phyloP scores from a whole-genome alignment of 768 basidiomycete species.

The Chalciporus sphaerocephalus region DNA sequence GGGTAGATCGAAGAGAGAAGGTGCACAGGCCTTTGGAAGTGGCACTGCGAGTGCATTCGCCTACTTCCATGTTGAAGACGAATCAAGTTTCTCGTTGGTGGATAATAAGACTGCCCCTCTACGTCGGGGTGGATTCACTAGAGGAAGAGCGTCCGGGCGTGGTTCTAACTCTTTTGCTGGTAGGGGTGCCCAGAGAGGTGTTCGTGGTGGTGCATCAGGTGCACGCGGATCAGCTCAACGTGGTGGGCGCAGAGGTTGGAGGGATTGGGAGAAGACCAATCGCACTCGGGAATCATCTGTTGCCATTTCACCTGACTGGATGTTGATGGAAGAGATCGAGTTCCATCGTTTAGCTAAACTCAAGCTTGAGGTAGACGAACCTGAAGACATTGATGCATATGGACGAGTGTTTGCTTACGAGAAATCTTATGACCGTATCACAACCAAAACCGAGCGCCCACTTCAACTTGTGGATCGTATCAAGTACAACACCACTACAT shows the following conservation, averaged over 20 bases:
- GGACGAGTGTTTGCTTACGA: constrained; percentile 92
- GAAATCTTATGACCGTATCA: constrained; percentile 91
- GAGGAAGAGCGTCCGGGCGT: constrained; percentile 42
- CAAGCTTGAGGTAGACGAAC: constrained; percentile 89
- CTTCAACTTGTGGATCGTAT: constrained; percentile 91
- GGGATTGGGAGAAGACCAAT: constrained; percentile 93
- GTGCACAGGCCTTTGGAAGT: constrained; percentile 84
- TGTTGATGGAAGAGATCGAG: constrained; percentile 95
- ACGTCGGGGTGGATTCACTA: constrained; percentile 64
- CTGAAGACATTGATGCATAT: constrained; percentile 81
- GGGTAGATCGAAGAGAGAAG: constrained; percentile 65
- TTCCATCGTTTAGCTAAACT: constrained; percentile 90
- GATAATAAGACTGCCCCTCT: constrained; percentile 76
- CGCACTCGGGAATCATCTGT: constrained; percentile 91
- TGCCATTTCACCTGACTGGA: constrained; percentile 87
- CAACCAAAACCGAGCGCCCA: constrained; percentile 86
- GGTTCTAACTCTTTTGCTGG: constrained; percentile 33
- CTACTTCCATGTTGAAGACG: constrained; percentile 97
- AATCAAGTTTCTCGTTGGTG: constrained; percentile 93
- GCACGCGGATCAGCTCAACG: constrained; percentile 41
- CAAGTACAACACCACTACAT: constrained; percentile 96
- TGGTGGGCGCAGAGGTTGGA: constrained; percentile 66
- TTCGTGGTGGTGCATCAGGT: constrained; percentile 40
- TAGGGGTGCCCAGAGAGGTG: constrained; percentile 45
- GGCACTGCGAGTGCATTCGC: constrained; percentile 89